Evolutionary conservation across 1,284 basidiomycete genomes (phyloP), one percentile per base, ranked within the genome.

Genomic region (Tilletia walkeri): DNA sequence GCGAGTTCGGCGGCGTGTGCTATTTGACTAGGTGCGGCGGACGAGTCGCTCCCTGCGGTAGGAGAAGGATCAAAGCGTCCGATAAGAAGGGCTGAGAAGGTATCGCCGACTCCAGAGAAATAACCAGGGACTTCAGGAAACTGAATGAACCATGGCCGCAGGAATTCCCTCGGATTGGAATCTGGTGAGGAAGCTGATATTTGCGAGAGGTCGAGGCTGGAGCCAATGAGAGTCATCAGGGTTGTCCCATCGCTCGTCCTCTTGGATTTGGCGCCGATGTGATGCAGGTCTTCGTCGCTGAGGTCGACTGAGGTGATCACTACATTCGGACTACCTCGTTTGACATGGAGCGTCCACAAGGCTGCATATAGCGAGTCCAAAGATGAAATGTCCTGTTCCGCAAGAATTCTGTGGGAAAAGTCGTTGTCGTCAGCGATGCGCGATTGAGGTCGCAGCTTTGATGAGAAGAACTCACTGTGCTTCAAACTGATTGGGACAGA

Each of bases 401-500:
- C 67, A 16, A 75, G 56, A n/a, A 67, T 49, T 30, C 69, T 65
- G 48, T 85, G 65, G 88, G 14, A 95, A 86, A 2, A 90, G 87
- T 84, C 91, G 94, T 79, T 1, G 20, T 34, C 30, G 68, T 16
- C 45, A 48, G 59, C 9, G 41, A 72, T 65, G 20, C 24, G 47
- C n/a, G 16, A 14, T 16, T n/a, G 34, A 10, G n/a, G 18, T n/a
- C 9, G 16, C 5, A 36, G 45, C 24, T 12, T 16, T 30, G 24
- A 30, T 30, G 24, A 30, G 24, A 30, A 30, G 18, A 16, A 87
- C 91, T 84, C 82, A 95, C 93, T 98, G 94, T 69, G 92, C 92
- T 86, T 99, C 96, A 76, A 95, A 99, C 88, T 95, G 96, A 83
- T 99, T 99, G 0, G 95, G 95, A 0, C 95, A 95, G 75, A 97